Conservation (phyloP, 169 alveolate genomes). For the Cyclospora cayetanensis region DNA sequence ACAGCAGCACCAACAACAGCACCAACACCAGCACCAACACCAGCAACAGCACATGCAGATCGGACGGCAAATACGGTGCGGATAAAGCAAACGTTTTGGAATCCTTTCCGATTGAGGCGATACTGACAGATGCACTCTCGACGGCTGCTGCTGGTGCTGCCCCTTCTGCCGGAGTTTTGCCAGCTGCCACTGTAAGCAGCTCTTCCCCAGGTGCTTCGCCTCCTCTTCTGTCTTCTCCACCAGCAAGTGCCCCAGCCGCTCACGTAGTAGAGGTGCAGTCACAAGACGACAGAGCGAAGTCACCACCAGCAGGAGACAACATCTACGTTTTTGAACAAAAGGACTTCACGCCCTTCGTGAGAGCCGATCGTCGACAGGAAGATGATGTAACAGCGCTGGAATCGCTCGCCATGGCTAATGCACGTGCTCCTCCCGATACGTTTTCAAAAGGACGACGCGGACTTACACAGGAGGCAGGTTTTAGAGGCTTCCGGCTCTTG, state of each 20-base stretch:
- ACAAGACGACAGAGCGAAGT: background rate
- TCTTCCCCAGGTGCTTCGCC: background rate
- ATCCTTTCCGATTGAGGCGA: background rate
- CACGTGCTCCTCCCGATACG: too few species aligned
- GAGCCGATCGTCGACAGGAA: background rate
- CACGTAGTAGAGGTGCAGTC: background rate
- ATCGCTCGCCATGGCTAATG: too few species aligned
- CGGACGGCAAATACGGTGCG: background rate
- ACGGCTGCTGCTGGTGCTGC: background rate
- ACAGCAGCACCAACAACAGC: too few species aligned
- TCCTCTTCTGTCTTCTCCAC: background rate
- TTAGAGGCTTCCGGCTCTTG: too few species aligned
- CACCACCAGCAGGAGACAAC: background rate
- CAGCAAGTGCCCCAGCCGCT: background rate
- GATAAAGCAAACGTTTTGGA: background rate
- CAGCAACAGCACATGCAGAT: background rate
- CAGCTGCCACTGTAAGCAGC: background rate
- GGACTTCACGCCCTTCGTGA: background rate
- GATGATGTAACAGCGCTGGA: background rate
- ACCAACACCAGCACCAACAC: too few species aligned
- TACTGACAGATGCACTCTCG: background rate
- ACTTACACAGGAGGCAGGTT: too few species aligned
- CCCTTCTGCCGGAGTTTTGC: background rate
- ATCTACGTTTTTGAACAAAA: background rate
- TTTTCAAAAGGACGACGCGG: too few species aligned